Conservation (phyloP, 768 basidiomycete species). For the Suillus sp. region DNA sequence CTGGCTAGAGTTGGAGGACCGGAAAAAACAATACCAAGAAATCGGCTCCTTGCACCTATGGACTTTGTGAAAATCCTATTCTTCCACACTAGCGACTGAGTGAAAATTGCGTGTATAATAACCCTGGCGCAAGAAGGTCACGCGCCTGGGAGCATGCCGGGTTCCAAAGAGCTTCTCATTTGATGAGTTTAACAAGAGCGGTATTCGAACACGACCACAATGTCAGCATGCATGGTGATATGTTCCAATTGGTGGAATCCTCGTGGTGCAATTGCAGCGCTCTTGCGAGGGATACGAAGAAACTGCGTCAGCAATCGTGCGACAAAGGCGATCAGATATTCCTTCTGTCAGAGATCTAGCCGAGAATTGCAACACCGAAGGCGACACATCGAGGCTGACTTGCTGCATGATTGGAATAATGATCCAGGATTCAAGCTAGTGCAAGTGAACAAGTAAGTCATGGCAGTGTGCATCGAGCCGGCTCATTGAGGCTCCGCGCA, state of each 20-base stretch:
- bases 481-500: background rate
- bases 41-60: background rate
- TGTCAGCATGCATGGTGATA: background rate
- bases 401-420: background rate
- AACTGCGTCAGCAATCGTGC: background rate
- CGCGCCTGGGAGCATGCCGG: background rate
- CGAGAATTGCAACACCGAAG: background rate
- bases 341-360: background rate
- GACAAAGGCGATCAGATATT: background rate
- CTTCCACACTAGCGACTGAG: background rate
- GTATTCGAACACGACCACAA: background rate
- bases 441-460: background rate
- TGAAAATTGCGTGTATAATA: background rate
- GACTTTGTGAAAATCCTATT: background rate
- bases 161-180: background rate
- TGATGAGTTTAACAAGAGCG: background rate
- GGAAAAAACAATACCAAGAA: background rate
- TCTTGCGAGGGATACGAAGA: background rate
- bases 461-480: background rate
- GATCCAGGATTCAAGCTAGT: background rate
- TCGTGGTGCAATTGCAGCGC: background rate
- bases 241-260: background rate
- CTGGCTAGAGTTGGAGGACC: background rate
- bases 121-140: background rate
- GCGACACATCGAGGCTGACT: background rate